Evolutionary conservation across 495 filamentous ascomycete genomes (phyloP), one percentile per base, ranked within the genome.

Genomic region (Xylaria cubensis): DNA sequence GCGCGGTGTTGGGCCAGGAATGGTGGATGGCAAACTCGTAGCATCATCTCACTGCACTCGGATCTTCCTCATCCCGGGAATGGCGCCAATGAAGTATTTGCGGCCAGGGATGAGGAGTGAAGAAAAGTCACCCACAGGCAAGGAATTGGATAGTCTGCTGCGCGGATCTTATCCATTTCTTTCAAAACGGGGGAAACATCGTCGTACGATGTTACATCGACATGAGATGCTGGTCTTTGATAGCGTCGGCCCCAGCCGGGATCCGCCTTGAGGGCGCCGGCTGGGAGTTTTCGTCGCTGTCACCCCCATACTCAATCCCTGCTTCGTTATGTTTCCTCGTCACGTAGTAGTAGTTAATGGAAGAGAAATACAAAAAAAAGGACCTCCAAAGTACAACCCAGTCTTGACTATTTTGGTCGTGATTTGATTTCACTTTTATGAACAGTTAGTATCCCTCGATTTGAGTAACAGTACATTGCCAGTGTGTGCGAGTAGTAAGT

Each of bases 41-140:
- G 74, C 69, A 76, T 65, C 73, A 68, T 79, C 77, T 79, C 77
- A 76, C 74, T 79, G 75, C 77, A 75, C 56, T 74, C 69, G 71
- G 71, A 75, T 73, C 72, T 74, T 71, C 63, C 64, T 50, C 44
- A 53, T 44, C 44, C 34, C 58, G 13, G n/a, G 21, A 15, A 53
- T 9, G 21, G 36, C 50, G 69, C 71, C 3, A 34, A 74, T 72
- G 68, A 72, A 74, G 39, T 63, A 71, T 55, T 72, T 67, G 68
- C 72, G 69, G 53, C 48, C 15, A 24, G 9, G 36, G 48, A 34
- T 55, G 7, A 46, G 61, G 69, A 19, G 76, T 74, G 67, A 77
- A 75, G 77, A 73, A 67, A 65, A 73, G 76, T 71, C 69, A 69
- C 51, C 51, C 56, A 46, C 0, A 29, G 59, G n/a, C n/a, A 32